A percentile compares a stretch with the other conserved stretches of the same genome.
These are phyloP conservation scores for Exophiala xenobiotica DNA, from an alignment of 2,329 filamentous ascomycete species.

Conservation along the genomic window DNA sequence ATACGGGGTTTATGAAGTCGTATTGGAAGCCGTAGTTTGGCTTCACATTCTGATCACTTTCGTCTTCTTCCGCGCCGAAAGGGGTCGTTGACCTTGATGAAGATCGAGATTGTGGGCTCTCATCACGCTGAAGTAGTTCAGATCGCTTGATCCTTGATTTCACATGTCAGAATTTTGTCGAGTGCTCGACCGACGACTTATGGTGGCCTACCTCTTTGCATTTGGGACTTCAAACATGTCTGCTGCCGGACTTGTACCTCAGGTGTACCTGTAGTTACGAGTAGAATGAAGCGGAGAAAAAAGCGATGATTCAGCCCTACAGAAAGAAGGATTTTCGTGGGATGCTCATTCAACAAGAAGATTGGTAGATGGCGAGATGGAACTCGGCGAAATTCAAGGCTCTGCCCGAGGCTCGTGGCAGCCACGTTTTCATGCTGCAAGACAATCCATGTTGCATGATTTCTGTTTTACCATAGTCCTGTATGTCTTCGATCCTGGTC, in stretches of 20 bases:
- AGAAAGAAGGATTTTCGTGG: not conserved
- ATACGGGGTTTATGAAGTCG: no score
- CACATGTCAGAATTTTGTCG: not conserved
- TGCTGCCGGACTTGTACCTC: not conserved
- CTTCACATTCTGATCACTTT: not conserved
- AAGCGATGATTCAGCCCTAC: constrained; percentile 8
- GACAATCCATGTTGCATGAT: no score
- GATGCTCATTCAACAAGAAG: not conserved
- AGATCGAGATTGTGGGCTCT: constrained; percentile 3
- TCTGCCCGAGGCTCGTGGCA: not conserved
- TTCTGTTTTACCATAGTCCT: no score
- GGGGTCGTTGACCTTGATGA: constrained; percentile 12
- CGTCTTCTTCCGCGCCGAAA: not conserved
- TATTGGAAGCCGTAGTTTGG: constrained; percentile 28
- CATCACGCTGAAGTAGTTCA: constrained; percentile 14
- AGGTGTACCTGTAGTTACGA: not conserved
- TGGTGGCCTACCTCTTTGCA: constrained; percentile 20
- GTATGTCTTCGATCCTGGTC: no score
- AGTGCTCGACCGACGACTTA: not conserved
- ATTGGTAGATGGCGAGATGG: not conserved
- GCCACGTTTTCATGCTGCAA: not conserved
- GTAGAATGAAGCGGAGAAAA: no score
- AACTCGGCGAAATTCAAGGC: not conserved
- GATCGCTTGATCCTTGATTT: constrained; percentile 17
- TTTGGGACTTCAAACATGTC: constrained; percentile 23